Conservation (phyloP, 345 rosid species). For the Rhodamnia argentea region DNA sequence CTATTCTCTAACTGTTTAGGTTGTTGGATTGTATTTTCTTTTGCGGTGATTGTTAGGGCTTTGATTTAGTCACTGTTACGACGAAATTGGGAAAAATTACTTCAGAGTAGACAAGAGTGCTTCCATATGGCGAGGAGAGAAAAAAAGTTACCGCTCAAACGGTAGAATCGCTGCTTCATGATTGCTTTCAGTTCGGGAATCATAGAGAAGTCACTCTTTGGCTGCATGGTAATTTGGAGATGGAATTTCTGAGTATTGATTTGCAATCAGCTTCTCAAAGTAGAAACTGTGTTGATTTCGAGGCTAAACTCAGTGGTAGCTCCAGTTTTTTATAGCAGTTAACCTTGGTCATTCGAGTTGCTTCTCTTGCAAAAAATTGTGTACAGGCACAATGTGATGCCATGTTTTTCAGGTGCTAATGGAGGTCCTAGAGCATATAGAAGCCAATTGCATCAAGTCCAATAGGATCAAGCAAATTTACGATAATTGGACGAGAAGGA, state of each 20-base stretch:
- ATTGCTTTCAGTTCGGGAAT: neutral
- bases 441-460: conserved; percentile 10
- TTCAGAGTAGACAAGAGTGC: neutral
- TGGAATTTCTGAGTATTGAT: neutral
- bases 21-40: neutral
- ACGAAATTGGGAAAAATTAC: neutral
- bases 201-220: neutral
- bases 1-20: neutral
- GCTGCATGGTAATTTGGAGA: neutral
- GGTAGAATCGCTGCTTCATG: neutral
- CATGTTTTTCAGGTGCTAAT: conserved; percentile 37
- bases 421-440: conserved; percentile 40
- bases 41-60: neutral
- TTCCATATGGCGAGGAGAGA: neutral
- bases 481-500: conserved; percentile 67
- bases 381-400: neutral
- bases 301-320: neutral
- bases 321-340: neutral
- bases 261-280: neutral
- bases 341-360: neutral
- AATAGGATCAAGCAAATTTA: conserved; percentile 30
- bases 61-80: neutral
- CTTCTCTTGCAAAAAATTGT: neutral
- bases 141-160: neutral
- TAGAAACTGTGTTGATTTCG: neutral